Base-by-base conservation (phyloP, 257 asterid species). In the Solanum lignicaule region DNA sequence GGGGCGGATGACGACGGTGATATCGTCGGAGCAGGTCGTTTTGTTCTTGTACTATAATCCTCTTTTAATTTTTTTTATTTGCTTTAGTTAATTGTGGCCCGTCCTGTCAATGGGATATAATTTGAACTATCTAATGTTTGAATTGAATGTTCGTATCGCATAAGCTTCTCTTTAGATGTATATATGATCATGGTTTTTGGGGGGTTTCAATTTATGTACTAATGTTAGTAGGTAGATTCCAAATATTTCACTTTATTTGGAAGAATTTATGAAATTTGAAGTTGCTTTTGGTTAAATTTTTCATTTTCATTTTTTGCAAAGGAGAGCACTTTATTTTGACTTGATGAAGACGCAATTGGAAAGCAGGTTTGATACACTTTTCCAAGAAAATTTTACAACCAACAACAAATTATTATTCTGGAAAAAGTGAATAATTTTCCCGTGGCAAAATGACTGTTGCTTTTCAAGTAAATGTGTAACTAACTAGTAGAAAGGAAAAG, bases 41-140 rank as follows among this genome's bases (percentile, higher is more conserved):
- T 94, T 87, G 92, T 94, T n/a, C 91, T 94, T 94, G 96, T 94
- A 92, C 96, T 90, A 90, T 85, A 76, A 76, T 39, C 23, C 60
- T 38, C 83, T n/a, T 21, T n/a, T 39, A 12, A 6, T n/a, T 38
- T 31, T 31, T 29, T 25, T n/a, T 29, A 46, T 69, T 29, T 31
- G 76, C 39, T 69, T 72, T 72, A 18, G 43, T 72, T 33, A 18
- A 72, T 32, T 72, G 81, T 72, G 46, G 23, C 38, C 29, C 38
- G 75, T 69, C 75, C 75, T 29, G 75, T 8, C 33, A 69, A 29
- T 69, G 75, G 25, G 46, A 72, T 72, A 33, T 14, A n/a, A 14
- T 78, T 41, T 78, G 84, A 41, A 75, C 32, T 6, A 12, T 38
- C 58, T 23, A 43, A 27, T 41, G 36, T 25, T 78, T 78, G 29